Percentiles rank a stretch among this genome's conserved stretches.
Conservation (phyloP, 2,329 filamentous ascomycete genomes). For the Rugonectria rugulosa region DNA sequence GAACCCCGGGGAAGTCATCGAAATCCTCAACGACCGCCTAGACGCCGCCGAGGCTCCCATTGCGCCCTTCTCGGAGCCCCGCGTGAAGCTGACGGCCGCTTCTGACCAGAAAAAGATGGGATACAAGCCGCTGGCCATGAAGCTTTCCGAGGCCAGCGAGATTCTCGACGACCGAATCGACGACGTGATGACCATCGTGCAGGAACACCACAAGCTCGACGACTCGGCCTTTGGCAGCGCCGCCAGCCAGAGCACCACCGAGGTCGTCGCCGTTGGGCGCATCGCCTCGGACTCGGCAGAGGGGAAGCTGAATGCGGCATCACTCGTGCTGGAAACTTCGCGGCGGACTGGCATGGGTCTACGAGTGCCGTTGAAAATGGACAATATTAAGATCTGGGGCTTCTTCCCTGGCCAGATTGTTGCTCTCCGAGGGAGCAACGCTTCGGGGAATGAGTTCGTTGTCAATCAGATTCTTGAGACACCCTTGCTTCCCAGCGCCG, state of each 20-base stretch:
- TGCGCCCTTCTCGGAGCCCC: slow-evolving; percentile 75
- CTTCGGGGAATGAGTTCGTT: slow-evolving; percentile 82
- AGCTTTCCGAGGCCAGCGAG: slow-evolving; percentile 89
- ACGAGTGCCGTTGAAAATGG: slow-evolving; percentile 80
- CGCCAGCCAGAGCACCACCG: slow-evolving; percentile 81
- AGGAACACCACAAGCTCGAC: slow-evolving; percentile 77
- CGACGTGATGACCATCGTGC: slow-evolving; percentile 78
- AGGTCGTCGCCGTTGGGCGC: slow-evolving; percentile 88
- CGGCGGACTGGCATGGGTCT: slow-evolving; percentile 82
- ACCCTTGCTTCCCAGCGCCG: slow-evolving; percentile 77
- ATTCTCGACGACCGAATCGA: slow-evolving; percentile 96
- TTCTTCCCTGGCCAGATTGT: slow-evolving; percentile 97
- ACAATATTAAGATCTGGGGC: slow-evolving; percentile 72
- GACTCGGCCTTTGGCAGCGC: slow-evolving; percentile 87
- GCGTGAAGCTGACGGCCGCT: slow-evolving; percentile 84
- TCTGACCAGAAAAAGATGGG: slow-evolving; percentile 90
- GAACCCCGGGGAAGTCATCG: slow-evolving; percentile 82
- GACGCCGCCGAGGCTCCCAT: slow-evolving; percentile 71
- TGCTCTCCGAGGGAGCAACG: slow-evolving; percentile 85
- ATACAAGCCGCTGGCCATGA: slow-evolving; percentile 95
- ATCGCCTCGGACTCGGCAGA: slow-evolving; percentile 90
- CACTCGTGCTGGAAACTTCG: slow-evolving; percentile 87
- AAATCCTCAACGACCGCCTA: slow-evolving; percentile 83
- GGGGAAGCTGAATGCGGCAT: slow-evolving; percentile 85
- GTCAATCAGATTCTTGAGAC: slow-evolving; percentile 79